Evolutionary conservation across 148 eudicot genomes (phyloP).

Genomic region (Rhododendron simsii): DNA sequence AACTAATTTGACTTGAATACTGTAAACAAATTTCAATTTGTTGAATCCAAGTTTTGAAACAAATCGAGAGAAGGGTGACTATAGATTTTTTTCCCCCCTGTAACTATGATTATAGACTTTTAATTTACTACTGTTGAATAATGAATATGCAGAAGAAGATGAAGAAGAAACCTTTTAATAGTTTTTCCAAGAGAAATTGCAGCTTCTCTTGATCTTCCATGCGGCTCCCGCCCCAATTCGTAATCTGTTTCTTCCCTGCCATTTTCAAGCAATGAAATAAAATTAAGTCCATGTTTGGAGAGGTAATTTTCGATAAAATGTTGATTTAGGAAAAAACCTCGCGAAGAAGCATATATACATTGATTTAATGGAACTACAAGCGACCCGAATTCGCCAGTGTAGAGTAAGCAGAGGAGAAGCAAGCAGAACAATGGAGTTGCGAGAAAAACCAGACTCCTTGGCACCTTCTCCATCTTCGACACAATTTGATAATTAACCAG

Average conservation of each 20-base stretch:
- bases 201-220: background rate
- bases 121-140: too few relatives aligned
- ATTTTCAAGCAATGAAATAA: background rate
- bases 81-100: too few relatives aligned
- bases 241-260: slow-evolving; percentile 26
- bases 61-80: background rate
- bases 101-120: too few relatives aligned
- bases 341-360: slow-evolving; percentile 1
- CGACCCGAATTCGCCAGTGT: background rate
- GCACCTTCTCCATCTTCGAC: background rate
- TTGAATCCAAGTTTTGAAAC: background rate
- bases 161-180: background rate
- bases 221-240: background rate
- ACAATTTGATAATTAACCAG: background rate
- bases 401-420: slow-evolving; percentile 10
- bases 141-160: background rate
- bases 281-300: background rate
- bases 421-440: background rate
- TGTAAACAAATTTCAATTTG: slow-evolving; percentile 3
- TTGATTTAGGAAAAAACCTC: too few relatives aligned
- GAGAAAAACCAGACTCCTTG: background rate
- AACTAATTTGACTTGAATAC: too few relatives aligned
- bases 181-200: slow-evolving; percentile 23
- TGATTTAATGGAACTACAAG: background rate
- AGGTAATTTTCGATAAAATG: background rate